Conservation (phyloP, 2,329 filamentous ascomycete species). For the Stachybotrys chlorohalonatus region DNA sequence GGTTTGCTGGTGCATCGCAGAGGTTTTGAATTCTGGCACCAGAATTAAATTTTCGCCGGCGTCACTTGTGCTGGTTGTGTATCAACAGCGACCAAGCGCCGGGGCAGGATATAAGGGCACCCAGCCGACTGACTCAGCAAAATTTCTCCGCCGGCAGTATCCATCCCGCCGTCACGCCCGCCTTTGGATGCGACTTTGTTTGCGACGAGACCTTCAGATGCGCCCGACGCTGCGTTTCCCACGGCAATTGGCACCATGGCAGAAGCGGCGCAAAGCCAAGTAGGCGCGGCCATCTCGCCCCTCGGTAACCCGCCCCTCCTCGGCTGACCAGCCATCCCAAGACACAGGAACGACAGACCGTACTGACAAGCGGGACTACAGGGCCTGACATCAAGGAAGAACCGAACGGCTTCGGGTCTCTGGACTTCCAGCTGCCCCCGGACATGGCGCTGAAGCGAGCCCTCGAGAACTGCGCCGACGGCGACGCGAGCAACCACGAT, state of each 20-base stretch:
- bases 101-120: conserved; percentile 32
- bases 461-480: conserved; percentile 18
- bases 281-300: conserved; percentile 22
- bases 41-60: conserved; percentile 10
- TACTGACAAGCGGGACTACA: neutral
- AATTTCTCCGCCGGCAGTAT: conserved; percentile 28
- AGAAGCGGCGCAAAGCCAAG: conserved; percentile 28
- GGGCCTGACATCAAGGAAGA: conserved; percentile 29
- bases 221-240: conserved; percentile 11
- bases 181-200: conserved; percentile 5
- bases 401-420: conserved; percentile 19
- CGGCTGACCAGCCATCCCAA: neutral
- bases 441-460: conserved; percentile 28
- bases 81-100: conserved; percentile 25
- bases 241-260: conserved; percentile 28
- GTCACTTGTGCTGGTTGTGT: conserved; percentile 25
- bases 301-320: conserved; percentile 17
- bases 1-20: conserved; percentile 3
- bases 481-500: conserved; percentile 16
- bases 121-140: conserved; percentile 29
- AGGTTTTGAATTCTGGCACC: conserved; percentile 9
- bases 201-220: conserved; percentile 11
- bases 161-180: conserved; percentile 11
- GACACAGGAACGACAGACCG: neutral
- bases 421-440: conserved; percentile 24